Percentiles rank a stretch among this genome's conserved stretches.
phyloP scores from a whole-genome alignment of 2,329 filamentous ascomycete species.

The Fusarium brevicatenulatum region DNA sequence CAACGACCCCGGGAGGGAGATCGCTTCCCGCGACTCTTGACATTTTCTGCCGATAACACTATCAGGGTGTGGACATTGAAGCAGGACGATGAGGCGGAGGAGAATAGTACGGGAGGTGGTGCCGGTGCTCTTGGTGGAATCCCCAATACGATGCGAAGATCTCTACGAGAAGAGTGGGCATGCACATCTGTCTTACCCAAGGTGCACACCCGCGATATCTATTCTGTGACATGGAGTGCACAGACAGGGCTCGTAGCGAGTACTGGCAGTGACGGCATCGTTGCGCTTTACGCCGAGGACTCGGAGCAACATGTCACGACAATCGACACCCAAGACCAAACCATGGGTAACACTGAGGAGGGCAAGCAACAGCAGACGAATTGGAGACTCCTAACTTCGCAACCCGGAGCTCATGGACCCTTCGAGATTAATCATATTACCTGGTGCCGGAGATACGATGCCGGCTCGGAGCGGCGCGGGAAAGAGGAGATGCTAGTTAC shows the following conservation, averaged over 20 bases:
- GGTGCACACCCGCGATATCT: slow-evolving; percentile 82
- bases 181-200: slow-evolving; percentile 80
- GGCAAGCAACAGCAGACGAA: slow-evolving; percentile 49
- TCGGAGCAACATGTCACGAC: slow-evolving; percentile 22
- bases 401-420: slow-evolving; percentile 83
- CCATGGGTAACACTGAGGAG: slow-evolving; percentile 37
- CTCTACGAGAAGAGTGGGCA: slow-evolving; percentile 83
- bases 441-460: slow-evolving; percentile 85
- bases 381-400: slow-evolving; percentile 78
- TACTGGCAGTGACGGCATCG: slow-evolving; percentile 84
- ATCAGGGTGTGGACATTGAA: slow-evolving; percentile 81
- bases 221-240: slow-evolving; percentile 85
- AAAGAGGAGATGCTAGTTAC: slow-evolving; percentile 87
- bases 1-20: slow-evolving; percentile 51
- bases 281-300: slow-evolving; percentile 72
- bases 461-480: slow-evolving; percentile 62
- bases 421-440: slow-evolving; percentile 94
- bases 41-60: slow-evolving; percentile 85
- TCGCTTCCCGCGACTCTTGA: slow-evolving; percentile 72
- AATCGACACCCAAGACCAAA: slow-evolving; percentile 41
- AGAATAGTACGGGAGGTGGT: slow-evolving; percentile 46
- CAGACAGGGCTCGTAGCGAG: slow-evolving; percentile 83
- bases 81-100: slow-evolving; percentile 57
- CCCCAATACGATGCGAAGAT: slow-evolving; percentile 88
- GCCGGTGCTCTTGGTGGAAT: slow-evolving; percentile 66